Evolutionary conservation across 768 basidiomycete genomes (phyloP).

Genomic region (Kwoniella shandongensis): DNA sequence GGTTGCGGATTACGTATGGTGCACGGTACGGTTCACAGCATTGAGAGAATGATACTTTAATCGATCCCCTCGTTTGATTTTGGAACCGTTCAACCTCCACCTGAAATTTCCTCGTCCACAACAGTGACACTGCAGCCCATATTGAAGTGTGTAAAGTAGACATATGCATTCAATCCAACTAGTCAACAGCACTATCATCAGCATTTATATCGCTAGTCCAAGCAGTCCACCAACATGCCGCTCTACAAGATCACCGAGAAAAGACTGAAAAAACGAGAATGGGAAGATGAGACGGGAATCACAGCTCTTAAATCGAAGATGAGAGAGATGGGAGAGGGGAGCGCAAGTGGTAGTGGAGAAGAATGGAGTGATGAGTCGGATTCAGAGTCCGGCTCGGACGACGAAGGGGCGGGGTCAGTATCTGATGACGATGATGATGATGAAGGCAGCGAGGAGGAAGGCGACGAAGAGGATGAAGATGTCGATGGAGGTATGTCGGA

Average conservation of each 20-base stretch:
- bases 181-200: too few relatives aligned
- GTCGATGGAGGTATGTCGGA: constrained; percentile 6
- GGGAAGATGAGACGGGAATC: constrained; percentile 38
- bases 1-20: too few relatives aligned
- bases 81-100: too few relatives aligned
- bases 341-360: constrained; percentile 10
- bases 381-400: constrained; percentile 12
- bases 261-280: constrained; percentile 30
- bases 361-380: constrained; percentile 6
- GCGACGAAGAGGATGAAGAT: constrained; percentile 14
- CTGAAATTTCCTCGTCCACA: too few relatives aligned
- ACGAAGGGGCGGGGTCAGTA: constrained; percentile 14
- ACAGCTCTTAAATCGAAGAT: constrained; percentile 24
- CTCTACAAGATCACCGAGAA: constrained; percentile 42
- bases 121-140: too few relatives aligned
- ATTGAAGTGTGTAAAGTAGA: too few relatives aligned
- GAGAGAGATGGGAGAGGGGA: constrained; percentile 25
- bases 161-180: too few relatives aligned
- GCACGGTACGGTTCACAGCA: too few relatives aligned
- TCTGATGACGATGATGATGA: constrained; percentile 14
- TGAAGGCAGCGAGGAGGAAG: constrained; percentile 17
- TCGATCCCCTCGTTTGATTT: too few relatives aligned
- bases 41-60: too few relatives aligned
- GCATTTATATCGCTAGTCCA: too few relatives aligned
- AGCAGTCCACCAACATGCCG: too few relatives aligned